Evolutionary conservation across 345 rosid genomes (phyloP).

Genomic region (Corchorus olitorius): DNA sequence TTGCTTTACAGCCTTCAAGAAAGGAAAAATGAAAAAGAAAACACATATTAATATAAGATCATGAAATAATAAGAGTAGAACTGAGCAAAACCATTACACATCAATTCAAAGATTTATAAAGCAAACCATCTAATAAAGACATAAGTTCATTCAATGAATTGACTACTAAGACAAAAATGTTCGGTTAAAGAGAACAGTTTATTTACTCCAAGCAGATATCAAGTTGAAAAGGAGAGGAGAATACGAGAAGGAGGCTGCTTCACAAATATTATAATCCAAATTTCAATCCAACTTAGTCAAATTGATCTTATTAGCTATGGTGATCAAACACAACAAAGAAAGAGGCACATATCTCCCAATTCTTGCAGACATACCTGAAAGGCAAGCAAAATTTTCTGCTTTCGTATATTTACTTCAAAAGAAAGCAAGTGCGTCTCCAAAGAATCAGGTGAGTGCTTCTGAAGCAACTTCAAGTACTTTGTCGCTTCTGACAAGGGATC

Average conservation of each 20-base stretch:
- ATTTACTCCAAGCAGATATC: background rate
- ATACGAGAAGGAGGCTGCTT: background rate
- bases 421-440: slow-evolving; percentile 94
- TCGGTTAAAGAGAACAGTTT: background rate
- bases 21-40: slow-evolving; percentile 1
- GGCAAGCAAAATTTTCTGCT: slow-evolving; percentile 85
- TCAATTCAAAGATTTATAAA: background rate
- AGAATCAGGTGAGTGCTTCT: slow-evolving; percentile 76
- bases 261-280: background rate
- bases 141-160: background rate
- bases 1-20: slow-evolving; percentile 80
- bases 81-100: slow-evolving; percentile 2
- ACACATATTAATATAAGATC: background rate
- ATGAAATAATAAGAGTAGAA: background rate
- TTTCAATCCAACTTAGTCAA: background rate
- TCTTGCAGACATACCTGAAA: slow-evolving; percentile 63
- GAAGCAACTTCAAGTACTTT: slow-evolving; percentile 91
- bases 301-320: background rate
- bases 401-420: slow-evolving; percentile 94
- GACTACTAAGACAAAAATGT: background rate
- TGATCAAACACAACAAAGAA: background rate
- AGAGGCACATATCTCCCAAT: background rate
- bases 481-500: slow-evolving; percentile 90
- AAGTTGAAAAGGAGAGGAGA: background rate
- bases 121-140: slow-evolving; percentile 1